Evolutionary conservation across 1,139 yeast genomes (phyloP), one percentile per base, ranked within the genome.

Genomic region (Kodamaea ohmeri): DNA sequence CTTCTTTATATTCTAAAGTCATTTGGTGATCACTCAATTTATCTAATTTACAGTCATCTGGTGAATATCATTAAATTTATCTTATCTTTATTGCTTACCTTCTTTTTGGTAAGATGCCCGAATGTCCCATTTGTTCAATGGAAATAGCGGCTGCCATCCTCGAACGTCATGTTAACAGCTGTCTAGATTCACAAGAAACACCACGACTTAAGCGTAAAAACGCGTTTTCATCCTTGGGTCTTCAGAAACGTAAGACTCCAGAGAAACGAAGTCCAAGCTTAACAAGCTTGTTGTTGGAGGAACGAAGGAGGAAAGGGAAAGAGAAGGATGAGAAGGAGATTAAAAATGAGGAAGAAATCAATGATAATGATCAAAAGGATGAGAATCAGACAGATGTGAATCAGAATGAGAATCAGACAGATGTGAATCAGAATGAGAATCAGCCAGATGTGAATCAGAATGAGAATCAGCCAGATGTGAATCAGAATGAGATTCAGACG

Each of bases 131-230:
- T 15, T 70, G 76, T 44, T 45, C 48, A 25, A 55, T 58, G 40
- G 32, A 25, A 6, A 52, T 65, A 19, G 51, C 60, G 2, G 39
- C 42, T 8, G 42, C 40, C 3, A 50, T 56, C 11, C 53, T 70
- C 9, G 73, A 67, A 42, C 50, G 63, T n/a, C 76, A 70, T 41
- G 76, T 69, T 8, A 70, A 70, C 40, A 41, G 50, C 11, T 66
- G 72, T 40, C 52, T 66, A 38, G 72, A 66, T 36, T 49, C 51
- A 4, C 56, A 46, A 21, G 58, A 50, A 21, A 13, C 19, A 6
- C 34, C 34, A n/a, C 34, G 34, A 20, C 25, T 20, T 15, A 31
- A 31, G 19, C 34, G 34, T 13, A 27, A 38, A 7, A 47, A 61
- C 43, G 57, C 61, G 8, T 60, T 65, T 46, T 48, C 53, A 13